These are phyloP conservation scores for Pythium oligandrum DNA, from an alignment of 352 stramenopile genomes.

Conservation along the genomic window DNA sequence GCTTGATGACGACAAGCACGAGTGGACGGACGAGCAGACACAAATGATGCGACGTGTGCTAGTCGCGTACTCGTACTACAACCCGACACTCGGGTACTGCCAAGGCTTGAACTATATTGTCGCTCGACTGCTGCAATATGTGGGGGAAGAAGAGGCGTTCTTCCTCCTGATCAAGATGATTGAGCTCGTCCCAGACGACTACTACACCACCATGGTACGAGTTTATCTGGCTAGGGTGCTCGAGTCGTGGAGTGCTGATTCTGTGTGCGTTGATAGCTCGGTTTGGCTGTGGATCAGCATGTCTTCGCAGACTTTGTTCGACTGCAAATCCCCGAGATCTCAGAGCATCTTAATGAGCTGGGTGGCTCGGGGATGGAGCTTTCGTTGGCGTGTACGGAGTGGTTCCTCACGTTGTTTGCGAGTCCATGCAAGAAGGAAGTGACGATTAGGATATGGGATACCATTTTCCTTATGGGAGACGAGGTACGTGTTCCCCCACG, in stretches of 20 bases:
- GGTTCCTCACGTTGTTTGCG: slow-evolving; percentile 85
- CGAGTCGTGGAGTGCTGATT: slow-evolving; percentile 2
- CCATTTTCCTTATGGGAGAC: slow-evolving; percentile 77
- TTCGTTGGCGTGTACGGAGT: slow-evolving; percentile 83
- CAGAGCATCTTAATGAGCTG: slow-evolving; percentile 50
- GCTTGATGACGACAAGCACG: slow-evolving; percentile 45
- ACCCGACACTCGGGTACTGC: slow-evolving; percentile 80
- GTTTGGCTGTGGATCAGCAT: slow-evolving; percentile 83
- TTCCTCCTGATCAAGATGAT: slow-evolving; percentile 82
- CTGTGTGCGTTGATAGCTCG: slow-evolving; percentile 35
- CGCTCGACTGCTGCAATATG: slow-evolving; percentile 55
- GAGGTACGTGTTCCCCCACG: slow-evolving; percentile 33
- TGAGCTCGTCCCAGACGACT: slow-evolving; percentile 75
- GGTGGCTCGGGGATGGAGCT: slow-evolving; percentile 83
- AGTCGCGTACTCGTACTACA: slow-evolving; percentile 81
- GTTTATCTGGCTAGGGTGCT: no score
- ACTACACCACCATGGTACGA: slow-evolving; percentile 85
- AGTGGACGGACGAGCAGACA: slow-evolving; percentile 66
- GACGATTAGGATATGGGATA: slow-evolving; percentile 80
- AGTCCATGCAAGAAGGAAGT: slow-evolving; percentile 70
- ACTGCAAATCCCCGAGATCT: slow-evolving; percentile 66
- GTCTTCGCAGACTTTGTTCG: slow-evolving; percentile 84
- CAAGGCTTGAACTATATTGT: slow-evolving; percentile 89
- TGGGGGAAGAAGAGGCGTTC: slow-evolving; percentile 75
- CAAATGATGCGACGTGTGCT: slow-evolving; percentile 74